Evolutionary conservation across 225 moss, liverwort and hornwort genomes (phyloP).

Genomic region (Sphagnum contortum): DNA sequence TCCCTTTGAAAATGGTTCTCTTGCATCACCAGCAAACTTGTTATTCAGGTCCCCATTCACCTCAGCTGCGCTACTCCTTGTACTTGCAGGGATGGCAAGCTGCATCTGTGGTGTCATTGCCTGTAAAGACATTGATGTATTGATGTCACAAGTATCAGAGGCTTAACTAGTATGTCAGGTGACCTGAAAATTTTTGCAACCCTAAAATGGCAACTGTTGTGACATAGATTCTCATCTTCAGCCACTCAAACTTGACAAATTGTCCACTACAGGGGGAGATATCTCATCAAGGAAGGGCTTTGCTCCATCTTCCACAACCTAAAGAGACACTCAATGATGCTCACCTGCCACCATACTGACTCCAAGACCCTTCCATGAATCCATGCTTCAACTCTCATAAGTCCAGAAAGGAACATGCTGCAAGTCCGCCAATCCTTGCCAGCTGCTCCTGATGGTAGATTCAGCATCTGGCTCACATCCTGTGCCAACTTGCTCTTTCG

Average conservation of each 20-base stretch:
- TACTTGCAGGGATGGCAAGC: conserved; percentile 17
- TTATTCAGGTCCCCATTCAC: conserved; percentile 25
- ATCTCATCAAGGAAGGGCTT: too few relatives aligned
- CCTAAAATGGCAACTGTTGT: too few relatives aligned
- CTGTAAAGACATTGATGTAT: conserved; percentile 15
- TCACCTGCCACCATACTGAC: conserved; percentile 99
- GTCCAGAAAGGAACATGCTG: conserved; percentile 54
- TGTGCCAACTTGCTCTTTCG: conserved; percentile 33
- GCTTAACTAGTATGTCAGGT: too few relatives aligned
- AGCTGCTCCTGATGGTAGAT: conserved; percentile 18
- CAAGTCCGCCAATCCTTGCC: conserved; percentile 44
- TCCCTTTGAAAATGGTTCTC: conserved; percentile 29
- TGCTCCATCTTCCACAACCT: too few relatives aligned
- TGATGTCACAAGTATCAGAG: background rate
- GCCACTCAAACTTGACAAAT: too few relatives aligned
- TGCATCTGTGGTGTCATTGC: conserved; percentile 84
- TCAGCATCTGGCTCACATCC: conserved; percentile 26
- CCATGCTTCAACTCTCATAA: conserved; percentile 87
- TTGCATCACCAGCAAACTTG: conserved; percentile 48
- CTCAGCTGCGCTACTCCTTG: conserved; percentile 21
- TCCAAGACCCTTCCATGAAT: conserved; percentile 79
- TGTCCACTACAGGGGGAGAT: too few relatives aligned
- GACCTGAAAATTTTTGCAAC: too few relatives aligned
- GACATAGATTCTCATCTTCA: too few relatives aligned
- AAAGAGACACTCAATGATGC: background rate